phyloP scores from a whole-genome alignment of 306 rosid genomes.

The Trifolium pratense region DNA sequence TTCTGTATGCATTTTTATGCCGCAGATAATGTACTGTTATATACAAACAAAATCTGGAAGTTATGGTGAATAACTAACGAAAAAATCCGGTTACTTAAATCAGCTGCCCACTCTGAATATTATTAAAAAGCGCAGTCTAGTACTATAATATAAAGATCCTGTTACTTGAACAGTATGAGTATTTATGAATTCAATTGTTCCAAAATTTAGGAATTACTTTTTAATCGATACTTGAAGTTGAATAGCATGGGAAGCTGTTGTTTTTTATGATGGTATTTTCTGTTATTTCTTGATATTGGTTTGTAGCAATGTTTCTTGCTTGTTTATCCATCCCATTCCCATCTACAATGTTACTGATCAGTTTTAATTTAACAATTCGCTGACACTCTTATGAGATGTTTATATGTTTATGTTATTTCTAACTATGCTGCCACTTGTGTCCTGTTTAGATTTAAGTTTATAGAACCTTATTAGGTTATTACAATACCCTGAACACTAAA shows the following conservation, averaged over 20 bases:
- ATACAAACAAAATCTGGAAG: conserved; percentile 6
- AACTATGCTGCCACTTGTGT: not conserved
- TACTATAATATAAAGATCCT: not conserved
- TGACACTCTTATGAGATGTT: not conserved
- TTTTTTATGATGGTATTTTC: not conserved
- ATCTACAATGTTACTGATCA: not conserved
- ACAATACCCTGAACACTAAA: not conserved
- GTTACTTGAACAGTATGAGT: conserved; percentile 9
- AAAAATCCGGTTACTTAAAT: conserved; percentile 11
- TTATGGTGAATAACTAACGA: conserved; percentile 7
- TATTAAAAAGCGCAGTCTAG: not conserved
- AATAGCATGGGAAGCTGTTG: conserved; percentile 14
- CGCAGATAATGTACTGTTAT: conserved; percentile 5
- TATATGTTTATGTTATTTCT: conserved; percentile 3
- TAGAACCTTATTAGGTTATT: not conserved
- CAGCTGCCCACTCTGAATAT: conserved; percentile 19
- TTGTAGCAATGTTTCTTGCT: conserved; percentile 12
- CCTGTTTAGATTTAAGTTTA: not conserved
- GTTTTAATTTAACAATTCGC: not conserved
- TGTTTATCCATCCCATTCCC: not conserved
- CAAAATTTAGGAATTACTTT: not conserved
- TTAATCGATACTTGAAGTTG: not conserved
- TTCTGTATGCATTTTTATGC: conserved; percentile 25
- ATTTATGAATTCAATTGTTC: not conserved
- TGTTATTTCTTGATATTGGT: not conserved